Percentiles rank a stretch among this genome's conserved stretches.
Evolutionary conservation across 768 basidiomycete species (phyloP).

Genomic region (Naganishia onofrii): DNA sequence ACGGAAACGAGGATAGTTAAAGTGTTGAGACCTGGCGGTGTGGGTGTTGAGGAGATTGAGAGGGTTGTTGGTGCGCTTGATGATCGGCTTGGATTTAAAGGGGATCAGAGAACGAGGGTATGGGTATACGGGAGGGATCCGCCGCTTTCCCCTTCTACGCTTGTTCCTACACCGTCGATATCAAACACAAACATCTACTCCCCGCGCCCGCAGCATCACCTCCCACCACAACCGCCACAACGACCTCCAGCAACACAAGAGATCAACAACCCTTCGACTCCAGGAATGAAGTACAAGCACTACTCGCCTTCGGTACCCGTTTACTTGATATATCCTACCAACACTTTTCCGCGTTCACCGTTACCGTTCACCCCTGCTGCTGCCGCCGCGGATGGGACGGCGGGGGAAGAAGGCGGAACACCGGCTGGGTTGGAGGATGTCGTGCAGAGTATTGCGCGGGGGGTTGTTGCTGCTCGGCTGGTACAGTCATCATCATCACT

Average conservation of each 20-base stretch:
- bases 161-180: background rate
- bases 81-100: conserved; percentile 13
- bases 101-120: conserved; percentile 50
- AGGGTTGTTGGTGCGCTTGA: conserved; percentile 57
- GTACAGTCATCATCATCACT: background rate
- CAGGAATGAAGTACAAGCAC: conserved; percentile 98
- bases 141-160: background rate
- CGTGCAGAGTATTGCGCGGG: background rate
- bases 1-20: conserved; percentile 76
- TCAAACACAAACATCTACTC: background rate
- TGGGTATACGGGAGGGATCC: conserved; percentile 42
- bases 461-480: background rate
- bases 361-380: conserved; percentile 38
- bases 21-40: conserved; percentile 83
- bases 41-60: conserved; percentile 84
- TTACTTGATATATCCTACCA: conserved; percentile 59
- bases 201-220: conserved; percentile 41
- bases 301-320: conserved; percentile 90
- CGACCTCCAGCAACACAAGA: background rate
- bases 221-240: background rate
- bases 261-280: conserved; percentile 72
- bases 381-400: background rate
- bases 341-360: conserved; percentile 46
- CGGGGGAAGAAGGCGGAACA: background rate
- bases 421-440: background rate